phyloP scores from a whole-genome alignment of 441 rosid species.

The Euphorbia schlechtendalii region DNA sequence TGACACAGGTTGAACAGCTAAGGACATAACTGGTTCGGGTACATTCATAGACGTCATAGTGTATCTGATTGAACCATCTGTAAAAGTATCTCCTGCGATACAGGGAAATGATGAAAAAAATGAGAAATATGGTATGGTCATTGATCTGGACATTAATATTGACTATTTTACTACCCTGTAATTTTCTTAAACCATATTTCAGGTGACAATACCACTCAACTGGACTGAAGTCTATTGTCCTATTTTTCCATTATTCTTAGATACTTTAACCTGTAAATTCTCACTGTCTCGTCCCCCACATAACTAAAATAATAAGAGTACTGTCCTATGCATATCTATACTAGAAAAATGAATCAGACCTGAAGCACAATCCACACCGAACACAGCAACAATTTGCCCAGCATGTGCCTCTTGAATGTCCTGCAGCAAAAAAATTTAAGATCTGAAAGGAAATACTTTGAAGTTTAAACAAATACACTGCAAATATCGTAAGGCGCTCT shows the following conservation, averaged over 20 bases:
- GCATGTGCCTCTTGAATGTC: constrained; percentile 99
- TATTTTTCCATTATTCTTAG: neutral
- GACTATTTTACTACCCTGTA: constrained; percentile 4
- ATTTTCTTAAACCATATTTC: neutral
- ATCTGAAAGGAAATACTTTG: constrained; percentile 4
- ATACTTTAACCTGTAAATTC: neutral
- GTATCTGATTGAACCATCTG: constrained; percentile 86
- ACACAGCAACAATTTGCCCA: constrained; percentile 97
- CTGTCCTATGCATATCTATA: neutral
- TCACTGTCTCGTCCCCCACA: neutral
- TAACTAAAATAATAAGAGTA: neutral
- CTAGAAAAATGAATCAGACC: constrained; percentile 31
- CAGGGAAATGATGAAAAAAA: constrained; percentile 15
- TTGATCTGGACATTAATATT: neutral
- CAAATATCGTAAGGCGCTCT: neutral
- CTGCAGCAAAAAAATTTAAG: constrained; percentile 31
- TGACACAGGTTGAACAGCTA: constrained; percentile 95
- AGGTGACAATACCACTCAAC: neutral
- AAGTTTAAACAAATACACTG: neutral
- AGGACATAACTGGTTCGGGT: constrained; percentile 98
- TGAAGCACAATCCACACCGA: constrained; percentile 98
- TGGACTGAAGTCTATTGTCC: neutral
- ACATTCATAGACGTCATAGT: constrained; percentile 99
- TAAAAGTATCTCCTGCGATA: constrained; percentile 82
- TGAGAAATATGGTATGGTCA: neutral